These are phyloP conservation scores for Asterophora parasitica DNA, from an alignment of 768 basidiomycete species.

Conservation along the genomic window DNA sequence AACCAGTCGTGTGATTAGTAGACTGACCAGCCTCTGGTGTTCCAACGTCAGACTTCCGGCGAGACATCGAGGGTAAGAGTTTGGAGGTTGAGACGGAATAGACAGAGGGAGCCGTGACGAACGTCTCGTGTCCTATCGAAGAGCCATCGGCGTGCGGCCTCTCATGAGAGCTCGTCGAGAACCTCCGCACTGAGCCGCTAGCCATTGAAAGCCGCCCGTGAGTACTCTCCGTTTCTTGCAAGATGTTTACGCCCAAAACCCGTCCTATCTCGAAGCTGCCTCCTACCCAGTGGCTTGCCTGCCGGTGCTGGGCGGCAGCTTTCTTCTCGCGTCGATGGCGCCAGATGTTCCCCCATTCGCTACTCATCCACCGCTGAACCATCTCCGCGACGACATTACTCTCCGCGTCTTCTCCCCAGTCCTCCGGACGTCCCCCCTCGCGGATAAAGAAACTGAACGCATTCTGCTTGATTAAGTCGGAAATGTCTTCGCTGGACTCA, in stretches of 20 bases:
- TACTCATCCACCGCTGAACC: slow-evolving; percentile 56
- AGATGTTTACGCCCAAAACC: slow-evolving; percentile 65
- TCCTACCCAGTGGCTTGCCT: slow-evolving; percentile 54
- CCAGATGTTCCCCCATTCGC: slow-evolving; percentile 56
- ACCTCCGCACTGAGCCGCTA: slow-evolving; percentile 4
- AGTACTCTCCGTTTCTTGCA: slow-evolving; percentile 30
- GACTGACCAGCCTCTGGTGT: slow-evolving; percentile 2
- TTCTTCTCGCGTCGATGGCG: slow-evolving; percentile 31
- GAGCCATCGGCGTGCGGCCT: slow-evolving; percentile 5
- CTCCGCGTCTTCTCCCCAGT: slow-evolving; percentile 61
- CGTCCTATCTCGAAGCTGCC: slow-evolving; percentile 73
- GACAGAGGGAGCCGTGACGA: slow-evolving; percentile 21
- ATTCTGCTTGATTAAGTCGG: slow-evolving; percentile 50
- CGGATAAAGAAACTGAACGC: slow-evolving; percentile 61
- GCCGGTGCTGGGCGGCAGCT: slow-evolving; percentile 13
- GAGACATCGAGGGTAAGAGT: neutral
- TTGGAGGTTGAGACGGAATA: neutral
- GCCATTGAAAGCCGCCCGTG: slow-evolving; percentile 11
- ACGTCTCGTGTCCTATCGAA: slow-evolving; percentile 18
- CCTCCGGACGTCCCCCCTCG: slow-evolving; percentile 58
- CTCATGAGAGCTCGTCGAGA: slow-evolving; percentile 3
- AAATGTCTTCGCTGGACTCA: slow-evolving; percentile 30
- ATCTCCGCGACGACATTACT: slow-evolving; percentile 51
- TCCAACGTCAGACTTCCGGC: slow-evolving; percentile 2
- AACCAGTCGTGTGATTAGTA: slow-evolving; percentile 2